Evolutionary conservation across 106 monocot genomes (phyloP).

Genomic region (Alisma plantagoaquatica): DNA sequence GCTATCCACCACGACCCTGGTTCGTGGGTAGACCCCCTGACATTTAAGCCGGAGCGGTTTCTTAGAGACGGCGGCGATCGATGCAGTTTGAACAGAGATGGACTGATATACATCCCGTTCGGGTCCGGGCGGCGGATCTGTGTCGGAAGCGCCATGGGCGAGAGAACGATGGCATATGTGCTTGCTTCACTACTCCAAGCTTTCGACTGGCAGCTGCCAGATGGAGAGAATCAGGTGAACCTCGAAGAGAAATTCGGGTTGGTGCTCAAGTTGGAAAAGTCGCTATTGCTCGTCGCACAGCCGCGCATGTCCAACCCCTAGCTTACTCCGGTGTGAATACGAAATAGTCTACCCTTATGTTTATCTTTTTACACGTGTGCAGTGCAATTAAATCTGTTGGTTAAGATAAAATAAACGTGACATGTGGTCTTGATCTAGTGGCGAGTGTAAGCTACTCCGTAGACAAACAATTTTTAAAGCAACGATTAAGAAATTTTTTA

Average conservation of each 20-base stretch:
- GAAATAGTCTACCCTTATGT: too few relatives aligned
- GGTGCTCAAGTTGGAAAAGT: constrained; percentile 14
- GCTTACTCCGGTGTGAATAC: too few relatives aligned
- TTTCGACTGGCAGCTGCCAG: constrained; percentile 20
- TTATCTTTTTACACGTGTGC: too few relatives aligned
- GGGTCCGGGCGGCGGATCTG: constrained; percentile 17
- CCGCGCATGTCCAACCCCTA: neutral
- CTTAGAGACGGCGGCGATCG: neutral
- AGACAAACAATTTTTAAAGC: too few relatives aligned
- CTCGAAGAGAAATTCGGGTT: constrained; percentile 18
- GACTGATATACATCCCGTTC: constrained; percentile 11
- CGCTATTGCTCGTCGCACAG: constrained; percentile 6
- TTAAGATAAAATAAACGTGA: too few relatives aligned
- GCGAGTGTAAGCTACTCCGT: too few relatives aligned
- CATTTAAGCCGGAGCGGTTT: constrained; percentile 22
- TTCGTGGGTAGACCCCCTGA: constrained; percentile 13
- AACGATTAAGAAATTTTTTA: too few relatives aligned
- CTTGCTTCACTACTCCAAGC: constrained; percentile 20
- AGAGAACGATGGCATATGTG: constrained; percentile 9
- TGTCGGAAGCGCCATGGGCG: constrained; percentile 4
- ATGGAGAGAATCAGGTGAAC: neutral
- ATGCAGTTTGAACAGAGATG: neutral
- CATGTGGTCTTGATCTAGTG: too few relatives aligned
- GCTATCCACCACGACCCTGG: constrained; percentile 8
- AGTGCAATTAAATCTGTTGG: too few relatives aligned